These are phyloP conservation scores for Davidsoniella eucalypti DNA, from an alignment of 2,329 filamentous ascomycete genomes.

Conservation along the genomic window DNA sequence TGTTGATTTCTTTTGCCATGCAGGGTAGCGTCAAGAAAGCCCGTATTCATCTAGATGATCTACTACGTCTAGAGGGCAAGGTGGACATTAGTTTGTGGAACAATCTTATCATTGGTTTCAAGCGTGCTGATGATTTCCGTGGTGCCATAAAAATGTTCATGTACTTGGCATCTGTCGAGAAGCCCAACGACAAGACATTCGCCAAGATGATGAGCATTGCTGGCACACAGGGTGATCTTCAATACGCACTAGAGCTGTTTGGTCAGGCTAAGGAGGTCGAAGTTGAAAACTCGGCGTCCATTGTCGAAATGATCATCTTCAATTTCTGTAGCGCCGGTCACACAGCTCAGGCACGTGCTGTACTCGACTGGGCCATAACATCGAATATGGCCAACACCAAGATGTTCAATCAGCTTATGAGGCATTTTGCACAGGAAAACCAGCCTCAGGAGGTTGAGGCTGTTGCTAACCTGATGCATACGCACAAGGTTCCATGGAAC, in stretches of 20 bases:
- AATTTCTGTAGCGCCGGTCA: constrained; percentile 32
- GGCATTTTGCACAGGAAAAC: constrained; percentile 48
- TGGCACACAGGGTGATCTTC: constrained; percentile 55
- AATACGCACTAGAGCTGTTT: constrained; percentile 49
- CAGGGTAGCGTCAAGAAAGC: constrained; percentile 9
- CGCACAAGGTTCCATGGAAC: constrained; percentile 30
- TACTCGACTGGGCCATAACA: constrained; percentile 32
- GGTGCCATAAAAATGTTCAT: constrained; percentile 49
- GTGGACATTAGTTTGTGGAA: constrained; percentile 56
- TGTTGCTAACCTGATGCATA: constrained; percentile 32
- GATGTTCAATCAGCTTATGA: constrained; percentile 67
- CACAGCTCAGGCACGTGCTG: constrained; percentile 22
- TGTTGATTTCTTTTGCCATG: constrained; percentile 4
- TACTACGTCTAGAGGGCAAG: constrained; percentile 13
- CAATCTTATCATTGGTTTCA: constrained; percentile 55
- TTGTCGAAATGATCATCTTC: constrained; percentile 9
- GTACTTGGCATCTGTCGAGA: constrained; percentile 31
- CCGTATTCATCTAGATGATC: constrained; percentile 9
- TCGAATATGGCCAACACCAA: constrained; percentile 35
- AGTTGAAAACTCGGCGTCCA: constrained; percentile 32
- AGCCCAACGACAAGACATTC: constrained; percentile 49
- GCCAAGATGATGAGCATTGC: constrained; percentile 58
- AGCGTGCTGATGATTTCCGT: constrained; percentile 48
- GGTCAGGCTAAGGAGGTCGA: constrained; percentile 38
- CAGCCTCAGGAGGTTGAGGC: constrained; percentile 32